Evolutionary conservation across 164 flowering plant species (phyloP).

Genomic region (Macadamia tetraphylla): DNA sequence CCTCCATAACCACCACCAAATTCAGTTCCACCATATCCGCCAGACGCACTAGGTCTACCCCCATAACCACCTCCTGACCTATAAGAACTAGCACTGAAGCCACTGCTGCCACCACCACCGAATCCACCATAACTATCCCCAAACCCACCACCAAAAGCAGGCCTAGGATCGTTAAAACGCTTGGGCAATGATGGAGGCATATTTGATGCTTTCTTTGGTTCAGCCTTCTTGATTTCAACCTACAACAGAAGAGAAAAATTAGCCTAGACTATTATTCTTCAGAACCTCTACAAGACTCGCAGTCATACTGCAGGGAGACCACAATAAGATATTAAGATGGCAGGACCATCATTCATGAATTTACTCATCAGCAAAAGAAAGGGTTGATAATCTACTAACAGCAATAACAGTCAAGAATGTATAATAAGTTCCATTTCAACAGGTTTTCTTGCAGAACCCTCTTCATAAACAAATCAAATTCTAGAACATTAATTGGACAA

Average conservation of each 20-base stretch:
- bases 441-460: not conserved
- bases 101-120: constrained; percentile 37
- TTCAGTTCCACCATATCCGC: constrained; percentile 52
- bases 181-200: constrained; percentile 43
- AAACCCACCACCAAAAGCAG: constrained; percentile 49
- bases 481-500: not conserved
- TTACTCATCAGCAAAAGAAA: not conserved
- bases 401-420: not conserved
- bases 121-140: constrained; percentile 63
- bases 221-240: constrained; percentile 96
- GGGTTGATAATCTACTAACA: too few relatives aligned
- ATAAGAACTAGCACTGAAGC: constrained; percentile 46
- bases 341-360: not conserved
- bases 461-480: not conserved
- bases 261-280: constrained; percentile 15
- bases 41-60: constrained; percentile 47
- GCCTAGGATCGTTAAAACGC: constrained; percentile 49
- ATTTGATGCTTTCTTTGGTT: constrained; percentile 69
- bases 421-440: not conserved
- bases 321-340: not conserved
- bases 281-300: constrained; percentile 6
- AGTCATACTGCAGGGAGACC: not conserved
- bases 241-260: constrained; percentile 27
- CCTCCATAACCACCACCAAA: constrained; percentile 60
- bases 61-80: constrained; percentile 60